Evolutionary conservation across 2,329 filamentous ascomycete species (phyloP).

Genomic region (Raffaelea ambrosiae): DNA sequence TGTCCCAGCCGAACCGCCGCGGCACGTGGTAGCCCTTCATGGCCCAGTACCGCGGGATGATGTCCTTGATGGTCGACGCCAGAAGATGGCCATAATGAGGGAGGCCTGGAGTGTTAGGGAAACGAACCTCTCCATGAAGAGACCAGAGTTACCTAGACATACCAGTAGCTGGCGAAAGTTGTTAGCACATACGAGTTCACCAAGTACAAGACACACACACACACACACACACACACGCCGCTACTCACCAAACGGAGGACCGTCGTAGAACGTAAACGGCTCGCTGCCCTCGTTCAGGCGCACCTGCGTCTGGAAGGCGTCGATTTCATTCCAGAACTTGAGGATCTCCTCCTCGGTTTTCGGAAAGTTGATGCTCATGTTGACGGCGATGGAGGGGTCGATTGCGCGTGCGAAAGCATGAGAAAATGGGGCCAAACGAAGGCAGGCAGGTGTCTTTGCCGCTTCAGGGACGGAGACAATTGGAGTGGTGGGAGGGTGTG

Average conservation of each 20-base stretch:
- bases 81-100: conserved; percentile 64
- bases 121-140: neutral
- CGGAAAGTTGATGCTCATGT: conserved; percentile 81
- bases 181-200: neutral
- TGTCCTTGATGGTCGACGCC: conserved; percentile 93
- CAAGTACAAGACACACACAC: neutral
- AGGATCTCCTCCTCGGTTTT: conserved; percentile 83
- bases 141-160: neutral
- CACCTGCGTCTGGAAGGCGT: conserved; percentile 69
- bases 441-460: too few species aligned
- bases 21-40: conserved; percentile 70
- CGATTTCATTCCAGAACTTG: conserved; percentile 80
- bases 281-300: conserved; percentile 76
- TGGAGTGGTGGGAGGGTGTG: too few species aligned
- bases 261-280: conserved; percentile 93
- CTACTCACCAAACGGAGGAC: conserved; percentile 64
- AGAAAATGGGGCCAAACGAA: neutral
- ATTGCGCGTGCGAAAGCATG: too few species aligned
- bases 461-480: too few species aligned
- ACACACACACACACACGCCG: neutral
- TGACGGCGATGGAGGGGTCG: neutral
- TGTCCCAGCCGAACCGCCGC: conserved; percentile 89
- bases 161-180: conserved; percentile 2
- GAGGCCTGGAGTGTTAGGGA: conserved; percentile 15
- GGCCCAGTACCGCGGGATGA: conserved; percentile 92